These are phyloP conservation scores for Soucietia sequanensis DNA, from an alignment of 805 yeast genomes.

Conservation along the genomic window DNA sequence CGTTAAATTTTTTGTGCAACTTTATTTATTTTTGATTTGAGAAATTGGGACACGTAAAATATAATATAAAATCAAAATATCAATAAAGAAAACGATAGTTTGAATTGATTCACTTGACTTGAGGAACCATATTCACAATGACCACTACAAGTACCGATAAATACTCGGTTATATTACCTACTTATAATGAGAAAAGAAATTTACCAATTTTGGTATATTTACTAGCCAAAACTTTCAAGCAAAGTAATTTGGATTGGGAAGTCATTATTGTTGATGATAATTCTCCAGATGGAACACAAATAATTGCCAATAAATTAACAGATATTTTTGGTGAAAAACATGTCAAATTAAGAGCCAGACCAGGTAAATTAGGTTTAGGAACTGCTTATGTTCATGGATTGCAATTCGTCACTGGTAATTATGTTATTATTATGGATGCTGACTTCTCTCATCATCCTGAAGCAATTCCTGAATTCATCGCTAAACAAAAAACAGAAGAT, in stretches of 20 bases:
- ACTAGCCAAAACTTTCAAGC: conserved; percentile 64
- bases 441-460: conserved; percentile 82
- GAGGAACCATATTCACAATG: too few relatives aligned
- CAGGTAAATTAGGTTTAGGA: conserved; percentile 76
- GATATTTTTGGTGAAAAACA: conserved; percentile 57
- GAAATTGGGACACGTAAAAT: too few relatives aligned
- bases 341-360: conserved; percentile 65
- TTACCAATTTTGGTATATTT: conserved; percentile 68
- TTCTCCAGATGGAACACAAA: conserved; percentile 83
- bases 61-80: too few relatives aligned
- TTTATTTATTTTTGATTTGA: too few relatives aligned
- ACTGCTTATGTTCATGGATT: conserved; percentile 81
- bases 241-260: conserved; percentile 66
- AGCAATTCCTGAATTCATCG: conserved; percentile 73
- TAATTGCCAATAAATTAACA: conserved; percentile 60
- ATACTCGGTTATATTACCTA: conserved; percentile 74
- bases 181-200: conserved; percentile 68
- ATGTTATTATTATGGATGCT: conserved; percentile 80
- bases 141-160: conserved; percentile 38
- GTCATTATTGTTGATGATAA: conserved; percentile 74
- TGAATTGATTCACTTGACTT: too few relatives aligned
- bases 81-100: too few relatives aligned
- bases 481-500: conserved; percentile 52
- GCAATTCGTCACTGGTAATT: conserved; percentile 68
- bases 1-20: too few relatives aligned